Percentiles rank a stretch among this genome's conserved stretches.
phyloP scores from a whole-genome alignment of 345 rosid genomes.

The Lepidium sativum region DNA sequence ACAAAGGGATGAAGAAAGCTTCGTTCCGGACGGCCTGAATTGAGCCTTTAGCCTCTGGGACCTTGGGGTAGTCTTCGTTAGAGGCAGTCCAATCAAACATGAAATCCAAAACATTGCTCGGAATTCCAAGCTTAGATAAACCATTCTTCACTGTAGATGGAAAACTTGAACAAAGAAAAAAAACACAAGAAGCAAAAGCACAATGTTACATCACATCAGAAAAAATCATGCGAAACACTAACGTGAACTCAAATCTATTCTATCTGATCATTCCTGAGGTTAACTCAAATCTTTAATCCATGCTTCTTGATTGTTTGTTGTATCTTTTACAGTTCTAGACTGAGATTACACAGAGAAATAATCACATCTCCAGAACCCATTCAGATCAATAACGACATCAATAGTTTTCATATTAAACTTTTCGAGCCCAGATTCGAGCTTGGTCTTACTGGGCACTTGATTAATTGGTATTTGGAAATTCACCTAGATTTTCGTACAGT shows the following conservation, averaged over 20 bases:
- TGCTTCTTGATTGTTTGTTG: neutral
- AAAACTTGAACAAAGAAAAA: slow-evolving; percentile 36
- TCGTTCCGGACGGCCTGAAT: slow-evolving; percentile 60
- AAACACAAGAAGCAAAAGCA: neutral
- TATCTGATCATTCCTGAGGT: neutral
- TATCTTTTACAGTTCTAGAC: neutral
- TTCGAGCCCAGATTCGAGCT: neutral
- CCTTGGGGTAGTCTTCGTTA: slow-evolving; percentile 41
- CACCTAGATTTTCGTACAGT: slow-evolving; percentile 60
- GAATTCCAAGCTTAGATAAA: slow-evolving; percentile 65
- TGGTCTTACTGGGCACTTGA: neutral
- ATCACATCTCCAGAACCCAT: neutral
- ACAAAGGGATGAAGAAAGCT: slow-evolving; percentile 86
- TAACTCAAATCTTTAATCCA: neutral
- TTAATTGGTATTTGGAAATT: neutral
- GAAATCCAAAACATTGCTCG: slow-evolving; percentile 41
- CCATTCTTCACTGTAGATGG: slow-evolving; percentile 52
- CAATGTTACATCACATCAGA: neutral
- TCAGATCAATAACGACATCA: neutral
- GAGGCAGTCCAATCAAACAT: slow-evolving; percentile 50
- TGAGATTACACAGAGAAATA: neutral
- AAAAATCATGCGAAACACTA: neutral
- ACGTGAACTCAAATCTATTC: neutral
- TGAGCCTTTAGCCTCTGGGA: slow-evolving; percentile 81
- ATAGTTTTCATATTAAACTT: neutral